Evolutionary conservation across 2,329 filamentous ascomycete species (phyloP), one percentile per base, ranked within the genome.

Genomic region (Fusarium algeriense): DNA sequence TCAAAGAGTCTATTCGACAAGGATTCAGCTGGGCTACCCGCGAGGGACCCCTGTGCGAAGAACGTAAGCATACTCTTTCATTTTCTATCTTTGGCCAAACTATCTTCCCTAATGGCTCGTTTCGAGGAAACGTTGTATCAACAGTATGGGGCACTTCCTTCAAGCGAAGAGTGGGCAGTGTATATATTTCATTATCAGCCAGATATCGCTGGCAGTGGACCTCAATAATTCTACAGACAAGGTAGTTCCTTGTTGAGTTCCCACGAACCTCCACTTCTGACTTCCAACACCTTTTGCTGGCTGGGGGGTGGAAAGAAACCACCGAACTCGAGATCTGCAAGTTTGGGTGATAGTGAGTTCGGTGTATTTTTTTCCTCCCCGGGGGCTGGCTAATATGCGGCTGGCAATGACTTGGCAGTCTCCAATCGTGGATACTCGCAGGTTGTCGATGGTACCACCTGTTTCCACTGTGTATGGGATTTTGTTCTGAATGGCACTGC

Each of bases 1-100:
- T 98, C 46, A 91, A 94, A 75, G 96, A 99, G 79, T 95, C 93
- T 11, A 94, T 99, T 76, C 91, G 93, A 50, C 96, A 99, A 82
- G 96, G 96, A 35, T 99, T 99, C 82, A 94, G 92, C 80, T 99
- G 96, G 96, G 96, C 94, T 53, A 93, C 95, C 35, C 88, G 96
- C 70, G 96, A 99, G 88, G 96, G 96, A 1, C 96, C 96, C 20
- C 86, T 99, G 30, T 98, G 96, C 81, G 96, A 99, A 91, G 96
- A 99, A 85, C 96, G 92, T 94, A 85, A 88, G 92, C 90, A 43
- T 55, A 40, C 41, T 67, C 45, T 46, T 60, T 49, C 49, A 30
- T 49, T 66, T 41, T 53, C 41, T 35, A 48, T 60, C 6, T 43
- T 54, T 30, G 28, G 32, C 40, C 32, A 56, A 20, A 53, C 62